Evolutionary conservation across 208 protist genomes (phyloP), one percentile per base, ranked within the genome.

Genomic region (Polymyxa betae): DNA sequence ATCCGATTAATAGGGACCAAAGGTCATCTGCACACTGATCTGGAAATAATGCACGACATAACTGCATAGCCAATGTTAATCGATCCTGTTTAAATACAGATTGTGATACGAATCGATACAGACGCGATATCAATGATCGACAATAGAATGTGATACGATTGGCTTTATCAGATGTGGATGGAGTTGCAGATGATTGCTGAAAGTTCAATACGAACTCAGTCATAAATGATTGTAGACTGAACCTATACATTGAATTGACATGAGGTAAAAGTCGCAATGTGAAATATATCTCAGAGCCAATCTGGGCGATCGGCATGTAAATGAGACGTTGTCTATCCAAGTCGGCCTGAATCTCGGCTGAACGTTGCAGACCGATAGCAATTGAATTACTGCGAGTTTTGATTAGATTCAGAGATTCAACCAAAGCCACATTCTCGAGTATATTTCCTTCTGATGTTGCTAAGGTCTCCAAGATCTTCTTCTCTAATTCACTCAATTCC

Each of bases 221-320:
- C n/a, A 82, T 5, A 35, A 82, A 82, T 5, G 72, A 5, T 20
- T 35, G 10, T 24, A 98, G 96, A 49, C 96, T 97, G 93, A 98
- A 99, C 92, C 97, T 96, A 92, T 99, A 99, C 97, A 99, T 99
- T 92, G 97, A 95, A 87, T 97, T 98, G 0, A 99, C 91, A 49
- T 94, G 92, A 77, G 93, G 92, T 54, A 98, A 94, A 46, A 94
- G 95, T 88, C 95, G 94, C 12, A 98, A 96, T 35, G 98, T 89
- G 92, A 99, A 98, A 90, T 96, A 99, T 43, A 98, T 91, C 38
- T 92, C 91, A 77, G 96, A 96, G 0, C 96, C 97, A 1, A 93
- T 95, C 35, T 94, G 92, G 35, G 98, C 97, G 77, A 99, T 97
- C 0, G 96, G 95, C 46, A 95, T 93, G 94, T 98, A 99, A 43